Percentiles rank a stretch among this genome's conserved stretches.
These are phyloP conservation scores for Calonectria multiphialidica DNA, from an alignment of 2,329 filamentous ascomycete genomes.

Conservation along the genomic window DNA sequence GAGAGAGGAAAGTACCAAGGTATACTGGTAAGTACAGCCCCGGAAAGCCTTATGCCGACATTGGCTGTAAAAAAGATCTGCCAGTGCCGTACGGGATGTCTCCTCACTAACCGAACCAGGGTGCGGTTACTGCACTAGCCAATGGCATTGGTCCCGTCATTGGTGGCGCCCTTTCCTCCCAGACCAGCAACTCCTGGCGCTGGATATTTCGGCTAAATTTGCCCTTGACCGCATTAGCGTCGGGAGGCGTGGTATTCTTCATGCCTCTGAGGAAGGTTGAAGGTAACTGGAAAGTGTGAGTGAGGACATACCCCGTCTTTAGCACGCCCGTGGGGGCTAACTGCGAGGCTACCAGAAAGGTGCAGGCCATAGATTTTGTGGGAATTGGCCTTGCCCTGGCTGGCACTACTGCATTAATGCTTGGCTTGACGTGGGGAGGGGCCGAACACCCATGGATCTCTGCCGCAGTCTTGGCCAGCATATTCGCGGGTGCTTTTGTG, in stretches of 20 bases:
- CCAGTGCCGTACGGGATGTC: not conserved
- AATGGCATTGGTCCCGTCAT: constrained; percentile 68
- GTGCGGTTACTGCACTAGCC: constrained; percentile 64
- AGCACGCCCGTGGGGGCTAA: not conserved
- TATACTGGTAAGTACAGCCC: constrained; percentile 49
- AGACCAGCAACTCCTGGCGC: constrained; percentile 59
- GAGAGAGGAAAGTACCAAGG: constrained; percentile 82
- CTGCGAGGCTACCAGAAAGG: not conserved
- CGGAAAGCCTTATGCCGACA: not conserved
- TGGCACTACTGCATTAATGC: constrained; percentile 59
- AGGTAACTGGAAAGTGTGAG: not conserved
- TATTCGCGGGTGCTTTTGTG: constrained; percentile 62
- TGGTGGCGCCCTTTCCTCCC: constrained; percentile 62
- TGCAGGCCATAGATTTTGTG: not conserved
- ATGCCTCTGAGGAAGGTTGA: not conserved
- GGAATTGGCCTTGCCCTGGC: constrained; percentile 59
- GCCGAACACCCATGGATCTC: constrained; percentile 69
- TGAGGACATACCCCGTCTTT: not conserved
- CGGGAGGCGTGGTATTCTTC: constrained; percentile 59
- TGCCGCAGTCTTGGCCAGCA: constrained; percentile 64
- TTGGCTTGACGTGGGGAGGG: constrained; percentile 71
- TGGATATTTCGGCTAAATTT: constrained; percentile 69
- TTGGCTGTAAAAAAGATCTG: not conserved
- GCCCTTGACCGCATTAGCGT: constrained; percentile 62
- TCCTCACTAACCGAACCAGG: constrained; percentile 37